Evolutionary conservation across 768 basidiomycete species (phyloP).

Genomic region (Aureoboletus auriporus): DNA sequence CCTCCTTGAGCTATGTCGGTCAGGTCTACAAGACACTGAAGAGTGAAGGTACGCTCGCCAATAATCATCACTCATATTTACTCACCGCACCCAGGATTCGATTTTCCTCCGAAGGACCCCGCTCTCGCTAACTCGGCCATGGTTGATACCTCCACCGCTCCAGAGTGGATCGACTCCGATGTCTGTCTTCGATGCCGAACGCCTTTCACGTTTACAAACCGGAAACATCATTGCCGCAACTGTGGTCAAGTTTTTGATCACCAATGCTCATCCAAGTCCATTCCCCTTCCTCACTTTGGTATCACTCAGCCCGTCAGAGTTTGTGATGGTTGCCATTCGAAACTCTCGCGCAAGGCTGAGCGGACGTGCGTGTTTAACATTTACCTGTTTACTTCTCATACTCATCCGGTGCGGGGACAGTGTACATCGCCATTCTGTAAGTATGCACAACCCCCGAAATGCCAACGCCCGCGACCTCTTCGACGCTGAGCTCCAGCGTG

Average conservation of each 20-base stretch:
- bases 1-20: conserved; percentile 65
- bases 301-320: conserved; percentile 91
- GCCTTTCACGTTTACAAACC: conserved; percentile 89
- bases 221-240: conserved; percentile 98
- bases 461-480: conserved; percentile 56
- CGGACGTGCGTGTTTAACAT: conserved; percentile 39
- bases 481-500: conserved; percentile 89
- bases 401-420: conserved; percentile 34
- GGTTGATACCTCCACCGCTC: conserved; percentile 88
- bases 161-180: conserved; percentile 97
- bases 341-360: conserved; percentile 64
- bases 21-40: conserved; percentile 77
- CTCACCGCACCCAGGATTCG: conserved; percentile 50
- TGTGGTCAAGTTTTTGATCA: conserved; percentile 98
- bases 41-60: conserved; percentile 57
- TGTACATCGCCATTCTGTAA: conserved; percentile 51
- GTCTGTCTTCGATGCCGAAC: conserved; percentile 91
- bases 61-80: not conserved
- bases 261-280: conserved; percentile 79
- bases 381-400: not conserved
- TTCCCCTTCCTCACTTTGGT: conserved; percentile 89
- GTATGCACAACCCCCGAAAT: conserved; percentile 51
- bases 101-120: conserved; percentile 79
- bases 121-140: conserved; percentile 70
- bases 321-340: conserved; percentile 86